These are phyloP conservation scores for Irpex sp. DNA, from an alignment of 1,284 basidiomycete species.

Conservation along the genomic window DNA sequence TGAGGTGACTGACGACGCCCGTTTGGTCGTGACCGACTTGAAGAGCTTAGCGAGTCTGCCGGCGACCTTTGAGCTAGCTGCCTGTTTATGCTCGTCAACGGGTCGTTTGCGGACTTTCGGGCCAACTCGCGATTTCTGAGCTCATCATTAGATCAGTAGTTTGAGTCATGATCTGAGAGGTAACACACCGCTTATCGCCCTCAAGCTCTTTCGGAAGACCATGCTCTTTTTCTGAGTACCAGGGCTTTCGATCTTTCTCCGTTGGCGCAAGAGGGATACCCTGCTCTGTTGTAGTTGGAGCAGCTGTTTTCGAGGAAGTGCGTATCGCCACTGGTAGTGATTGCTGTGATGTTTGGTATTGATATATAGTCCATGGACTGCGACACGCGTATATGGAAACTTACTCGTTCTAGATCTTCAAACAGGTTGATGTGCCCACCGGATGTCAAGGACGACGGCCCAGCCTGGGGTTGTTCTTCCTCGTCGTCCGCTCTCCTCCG, in stretches of 20 bases:
- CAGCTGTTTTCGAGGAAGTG: conserved; percentile 40
- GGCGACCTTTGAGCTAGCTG: conserved; percentile 42
- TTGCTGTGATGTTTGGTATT: conserved; percentile 26
- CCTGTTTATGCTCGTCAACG: conserved; percentile 69
- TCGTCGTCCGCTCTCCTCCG: conserved; percentile 38
- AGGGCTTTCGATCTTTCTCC: conserved; percentile 71
- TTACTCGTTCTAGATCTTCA: conserved; percentile 66
- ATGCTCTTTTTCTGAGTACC: conserved; percentile 54
- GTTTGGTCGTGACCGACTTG: conserved; percentile 14
- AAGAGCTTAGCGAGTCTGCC: conserved; percentile 13
- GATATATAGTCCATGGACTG: neutral
- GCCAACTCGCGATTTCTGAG: conserved; percentile 56
- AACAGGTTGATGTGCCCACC: conserved; percentile 75
- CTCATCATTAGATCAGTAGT: neutral
- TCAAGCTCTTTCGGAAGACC: conserved; percentile 23
- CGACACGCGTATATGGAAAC: conserved; percentile 12
- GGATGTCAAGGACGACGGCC: conserved; percentile 36
- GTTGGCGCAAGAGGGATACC: conserved; percentile 70
- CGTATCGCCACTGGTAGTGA: conserved; percentile 42
- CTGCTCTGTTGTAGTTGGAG: conserved; percentile 49
- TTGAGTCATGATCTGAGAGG: neutral
- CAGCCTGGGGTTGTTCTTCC: conserved; percentile 14
- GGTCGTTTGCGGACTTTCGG: conserved; percentile 63
- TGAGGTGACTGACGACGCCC: conserved; percentile 22
- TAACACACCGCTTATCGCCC: conserved; percentile 28